Base-by-base conservation (phyloP, 2,329 filamentous ascomycete genomes). In the Cryoendolithus antarcticus region DNA sequence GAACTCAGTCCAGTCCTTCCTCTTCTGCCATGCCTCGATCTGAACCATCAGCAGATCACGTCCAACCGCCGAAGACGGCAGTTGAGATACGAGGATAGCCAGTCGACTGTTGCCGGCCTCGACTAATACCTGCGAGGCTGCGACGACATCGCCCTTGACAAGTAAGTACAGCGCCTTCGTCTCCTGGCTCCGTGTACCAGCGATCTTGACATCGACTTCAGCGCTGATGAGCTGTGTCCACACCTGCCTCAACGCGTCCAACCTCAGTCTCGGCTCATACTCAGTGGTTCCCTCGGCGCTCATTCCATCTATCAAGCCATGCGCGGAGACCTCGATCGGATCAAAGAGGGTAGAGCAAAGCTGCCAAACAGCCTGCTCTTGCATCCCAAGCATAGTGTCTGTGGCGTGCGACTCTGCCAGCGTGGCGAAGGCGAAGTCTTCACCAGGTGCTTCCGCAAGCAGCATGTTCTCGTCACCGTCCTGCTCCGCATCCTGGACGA, bases 311-410 rank as follows among this genome's bases (percentile, higher is more conserved):
- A 57, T 50, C 2, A 53, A 40, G n/a, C 40, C 35, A 6, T 54
- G 42, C 5, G 43, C 39, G 31, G 45, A 50, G 9, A 55, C 40
- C 4, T 54, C 48, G 8, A 76, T 45, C n/a, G 77, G 69, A 48
- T 94, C 86, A 54, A 94, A 98, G 3, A 98, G 71, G 30, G 95
- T 79, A 41, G 83, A 82, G 1, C 85, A 80, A 30, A 98, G 69
- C 44, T 85, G 74, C 91, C 93, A 98, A 1, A 91, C 77, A 9
- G 77, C 69, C 52, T 77, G 75, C 60, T 93, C 85, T 41, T 85
- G 75, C 12, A 45, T 43, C 9, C 62, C 62, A 39, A 56, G 40
- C 6, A 42, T 19, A 2, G 42, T 41, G 6, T 35, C 35, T 6
- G 42, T 38, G 12, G 42, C 15, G 6, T 54, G 31, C 24, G 44